Conservation (phyloP, 495 filamentous ascomycete species). For the Acidiella bohemica region DNA sequence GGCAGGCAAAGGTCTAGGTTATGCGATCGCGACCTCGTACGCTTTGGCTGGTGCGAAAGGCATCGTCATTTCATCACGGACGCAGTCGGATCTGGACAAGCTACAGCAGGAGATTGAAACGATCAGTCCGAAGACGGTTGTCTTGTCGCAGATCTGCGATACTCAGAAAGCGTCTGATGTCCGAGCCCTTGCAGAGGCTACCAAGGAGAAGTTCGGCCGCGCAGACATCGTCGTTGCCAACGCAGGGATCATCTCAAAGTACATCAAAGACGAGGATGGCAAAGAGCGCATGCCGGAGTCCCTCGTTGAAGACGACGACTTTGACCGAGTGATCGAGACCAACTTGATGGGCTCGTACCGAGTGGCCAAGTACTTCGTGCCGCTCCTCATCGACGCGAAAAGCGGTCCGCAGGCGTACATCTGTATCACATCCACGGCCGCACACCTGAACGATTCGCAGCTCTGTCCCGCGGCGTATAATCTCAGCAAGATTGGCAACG, state of each 20-base stretch:
- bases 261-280: conserved; percentile 10
- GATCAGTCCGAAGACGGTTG: conserved; percentile 8
- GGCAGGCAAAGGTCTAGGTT: conserved; percentile 22
- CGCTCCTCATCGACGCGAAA: conserved; percentile 13
- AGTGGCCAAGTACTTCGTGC: conserved; percentile 16
- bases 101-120: conserved; percentile 29
- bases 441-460: conserved; percentile 1
- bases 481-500: conserved; percentile 17
- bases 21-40: conserved; percentile 19
- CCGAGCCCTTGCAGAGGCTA: conserved; percentile 3
- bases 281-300: conserved; percentile 15
- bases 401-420: conserved; percentile 21
- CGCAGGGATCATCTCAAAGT: conserved; percentile 33
- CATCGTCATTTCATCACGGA: conserved; percentile 31
- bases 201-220: conserved; percentile 29
- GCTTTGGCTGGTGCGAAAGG: conserved; percentile 17
- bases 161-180: conserved; percentile 12
- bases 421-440: conserved; percentile 13
- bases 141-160: conserved; percentile 16
- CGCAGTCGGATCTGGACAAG: conserved; percentile 22
- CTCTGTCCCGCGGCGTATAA: conserved; percentile 21
- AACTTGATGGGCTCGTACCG: conserved; percentile 19
- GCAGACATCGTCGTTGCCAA: conserved; percentile 45
- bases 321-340: conserved; percentile 19
- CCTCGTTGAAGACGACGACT: conserved; percentile 19